These are phyloP conservation scores for Torrubiella hemipterigena DNA, from an alignment of 2,329 filamentous ascomycete species.

Conservation along the genomic window DNA sequence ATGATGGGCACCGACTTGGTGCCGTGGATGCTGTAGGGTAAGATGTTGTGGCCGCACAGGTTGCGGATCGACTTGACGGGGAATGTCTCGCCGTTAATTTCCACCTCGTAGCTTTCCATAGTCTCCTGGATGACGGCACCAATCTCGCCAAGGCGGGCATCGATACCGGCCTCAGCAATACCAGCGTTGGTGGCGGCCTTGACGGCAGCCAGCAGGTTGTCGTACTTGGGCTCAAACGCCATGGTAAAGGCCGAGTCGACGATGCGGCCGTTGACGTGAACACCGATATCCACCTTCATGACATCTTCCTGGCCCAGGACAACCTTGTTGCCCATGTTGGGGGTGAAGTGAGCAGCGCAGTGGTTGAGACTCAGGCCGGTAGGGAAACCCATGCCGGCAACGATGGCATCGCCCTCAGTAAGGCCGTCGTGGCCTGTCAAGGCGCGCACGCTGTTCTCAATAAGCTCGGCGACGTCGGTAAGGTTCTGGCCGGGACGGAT, in stretches of 20 bases:
- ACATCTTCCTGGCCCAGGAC: constrained; percentile 62
- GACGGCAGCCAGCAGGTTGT: constrained; percentile 62
- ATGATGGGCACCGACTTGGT: constrained; percentile 91
- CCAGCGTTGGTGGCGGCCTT: constrained; percentile 75
- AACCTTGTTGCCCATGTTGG: constrained; percentile 75
- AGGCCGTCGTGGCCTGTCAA: constrained; percentile 67
- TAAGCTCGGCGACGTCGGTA: constrained; percentile 76
- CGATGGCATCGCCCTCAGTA: constrained; percentile 64
- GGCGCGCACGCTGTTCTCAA: constrained; percentile 70
- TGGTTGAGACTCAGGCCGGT: constrained; percentile 76
- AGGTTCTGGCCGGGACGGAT: constrained; percentile 73
- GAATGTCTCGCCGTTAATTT: constrained; percentile 65
- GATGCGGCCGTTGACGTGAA: constrained; percentile 69
- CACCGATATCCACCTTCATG: constrained; percentile 73
- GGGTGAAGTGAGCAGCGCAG: constrained; percentile 76
- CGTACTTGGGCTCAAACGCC: constrained; percentile 62
- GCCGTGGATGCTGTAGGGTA: constrained; percentile 82
- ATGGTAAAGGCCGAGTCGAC: constrained; percentile 75
- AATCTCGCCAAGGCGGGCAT: constrained; percentile 78
- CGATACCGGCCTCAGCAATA: constrained; percentile 74
- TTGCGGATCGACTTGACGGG: constrained; percentile 80
- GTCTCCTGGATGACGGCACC: constrained; percentile 76
- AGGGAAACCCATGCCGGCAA: constrained; percentile 77
- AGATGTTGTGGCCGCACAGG: constrained; percentile 81
- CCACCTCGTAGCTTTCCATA: constrained; percentile 88